Evolutionary conservation across 495 filamentous ascomycete genomes (phyloP).

Genomic region (Aspergillus bridgeri): DNA sequence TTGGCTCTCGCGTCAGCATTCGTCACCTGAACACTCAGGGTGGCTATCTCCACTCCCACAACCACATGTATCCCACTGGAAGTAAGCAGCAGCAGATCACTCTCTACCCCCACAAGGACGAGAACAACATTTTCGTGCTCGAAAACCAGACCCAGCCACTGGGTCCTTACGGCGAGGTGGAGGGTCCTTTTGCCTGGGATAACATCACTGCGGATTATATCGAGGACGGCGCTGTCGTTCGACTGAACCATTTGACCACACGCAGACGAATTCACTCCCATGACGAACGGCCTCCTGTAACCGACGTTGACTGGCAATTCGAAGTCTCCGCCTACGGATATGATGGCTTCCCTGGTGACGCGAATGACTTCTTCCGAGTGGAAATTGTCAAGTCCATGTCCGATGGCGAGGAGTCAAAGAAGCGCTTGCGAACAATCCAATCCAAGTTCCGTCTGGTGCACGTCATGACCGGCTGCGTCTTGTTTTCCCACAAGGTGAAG

Average conservation of each 20-base stretch:
- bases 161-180: constrained; percentile 70
- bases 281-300: constrained; percentile 94
- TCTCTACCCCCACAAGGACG: constrained; percentile 97
- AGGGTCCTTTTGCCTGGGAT: constrained; percentile 82
- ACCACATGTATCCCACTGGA: constrained; percentile 94
- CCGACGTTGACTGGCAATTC: constrained; percentile 97
- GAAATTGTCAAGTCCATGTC: constrained; percentile 93
- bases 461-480: constrained; percentile 91
- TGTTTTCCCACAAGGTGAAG: constrained; percentile 99
- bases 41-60: constrained; percentile 94
- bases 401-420: constrained; percentile 73
- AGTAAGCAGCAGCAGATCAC: constrained; percentile 99
- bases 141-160: constrained; percentile 96
- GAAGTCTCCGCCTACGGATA: constrained; percentile 98
- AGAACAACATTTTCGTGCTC: constrained; percentile 90
- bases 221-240: constrained; percentile 74
- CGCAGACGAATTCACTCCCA: constrained; percentile 92
- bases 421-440: constrained; percentile 86
- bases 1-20: constrained; percentile 80
- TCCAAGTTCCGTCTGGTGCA: constrained; percentile 95
- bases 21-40: constrained; percentile 96
- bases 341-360: constrained; percentile 93
- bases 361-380: constrained; percentile 91
- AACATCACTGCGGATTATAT: constrained; percentile 63
- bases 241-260: constrained; percentile 78